Conservation (phyloP, 1,139 yeast species). For the Magnusiomyces clavatus region DNA sequence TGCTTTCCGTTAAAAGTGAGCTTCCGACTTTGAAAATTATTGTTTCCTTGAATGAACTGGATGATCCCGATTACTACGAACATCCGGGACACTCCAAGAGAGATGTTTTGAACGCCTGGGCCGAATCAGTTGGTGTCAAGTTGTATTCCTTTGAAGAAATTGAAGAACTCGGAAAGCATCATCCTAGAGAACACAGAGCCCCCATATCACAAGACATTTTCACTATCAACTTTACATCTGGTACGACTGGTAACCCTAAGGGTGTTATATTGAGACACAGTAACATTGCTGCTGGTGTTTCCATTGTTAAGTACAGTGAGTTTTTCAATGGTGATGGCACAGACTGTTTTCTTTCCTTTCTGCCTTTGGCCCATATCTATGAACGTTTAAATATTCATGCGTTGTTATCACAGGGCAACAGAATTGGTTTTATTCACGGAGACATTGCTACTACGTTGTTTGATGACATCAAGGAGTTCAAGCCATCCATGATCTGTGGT, state of each 20-base stretch:
- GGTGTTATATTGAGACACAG: conserved; percentile 57
- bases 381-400: conserved; percentile 35
- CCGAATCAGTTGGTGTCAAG: conserved; percentile 30
- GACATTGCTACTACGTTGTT: conserved; percentile 38
- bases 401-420: conserved; percentile 28
- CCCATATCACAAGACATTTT: conserved; percentile 49
- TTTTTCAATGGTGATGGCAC: background rate
- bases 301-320: conserved; percentile 27
- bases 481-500: conserved; percentile 45
- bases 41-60: conserved; percentile 2
- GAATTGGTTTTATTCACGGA: conserved; percentile 41
- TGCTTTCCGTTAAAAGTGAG: conserved; percentile 35
- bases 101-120: conserved; percentile 28
- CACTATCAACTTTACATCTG: conserved; percentile 72
- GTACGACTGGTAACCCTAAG: conserved; percentile 68
- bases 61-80: conserved; percentile 28
- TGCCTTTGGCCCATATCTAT: conserved; percentile 66
- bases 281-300: conserved; percentile 44
- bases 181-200: conserved; percentile 40
- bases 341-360: conserved; percentile 32
- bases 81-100: conserved; percentile 22
- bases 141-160: conserved; percentile 46
- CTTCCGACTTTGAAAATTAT: conserved; percentile 37
- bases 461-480: conserved; percentile 48
- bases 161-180: conserved; percentile 44